Percentiles rank a stretch among this genome's conserved stretches.
phyloP scores from a whole-genome alignment of 2,329 filamentous ascomycete species.

The Colletotrichum sp. region DNA sequence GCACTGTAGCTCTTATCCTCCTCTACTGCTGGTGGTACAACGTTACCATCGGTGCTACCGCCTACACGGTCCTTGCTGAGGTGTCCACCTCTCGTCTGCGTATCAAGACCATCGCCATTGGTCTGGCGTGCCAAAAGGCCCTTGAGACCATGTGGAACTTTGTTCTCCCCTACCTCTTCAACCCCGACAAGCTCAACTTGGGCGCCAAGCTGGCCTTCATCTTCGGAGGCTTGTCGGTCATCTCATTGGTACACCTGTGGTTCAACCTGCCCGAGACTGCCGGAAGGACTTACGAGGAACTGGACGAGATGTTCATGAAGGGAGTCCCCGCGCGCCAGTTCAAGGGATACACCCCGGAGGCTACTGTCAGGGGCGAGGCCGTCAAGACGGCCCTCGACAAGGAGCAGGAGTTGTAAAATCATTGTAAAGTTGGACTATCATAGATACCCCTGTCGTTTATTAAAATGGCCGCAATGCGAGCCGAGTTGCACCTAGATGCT shows the following conservation, averaged over 20 bases:
- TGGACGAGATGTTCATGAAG: constrained; percentile 31
- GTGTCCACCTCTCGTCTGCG: constrained; percentile 41
- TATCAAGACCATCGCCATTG: constrained; percentile 44
- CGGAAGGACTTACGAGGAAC: constrained; percentile 28
- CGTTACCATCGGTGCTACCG: constrained; percentile 43
- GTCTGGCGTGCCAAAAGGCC: constrained; percentile 36
- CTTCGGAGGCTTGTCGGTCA: constrained; percentile 37
- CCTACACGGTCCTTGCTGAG: constrained; percentile 42
- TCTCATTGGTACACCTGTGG: constrained; percentile 36
- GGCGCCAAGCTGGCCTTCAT: constrained; percentile 45
- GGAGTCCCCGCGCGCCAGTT: constrained; percentile 28
- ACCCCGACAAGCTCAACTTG: constrained; percentile 32
- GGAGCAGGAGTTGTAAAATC: not conserved
- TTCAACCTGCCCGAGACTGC: constrained; percentile 41
- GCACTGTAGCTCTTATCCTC: constrained; percentile 38
- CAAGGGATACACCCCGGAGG: constrained; percentile 23
- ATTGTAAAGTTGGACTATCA: not conserved
- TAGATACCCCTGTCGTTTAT: not conserved
- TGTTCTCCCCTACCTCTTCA: constrained; percentile 27
- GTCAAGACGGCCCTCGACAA: constrained; percentile 2
- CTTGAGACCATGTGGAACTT: constrained; percentile 21
- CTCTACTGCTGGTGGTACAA: constrained; percentile 44
- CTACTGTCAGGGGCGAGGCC: constrained; percentile 13
- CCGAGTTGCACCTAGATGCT: not conserved
- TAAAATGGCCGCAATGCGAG: not conserved